A percentile compares a stretch with the other conserved stretches of the same genome.
Conservation (phyloP, 176 grass and related monocot species). For the Carex littledalei region DNA sequence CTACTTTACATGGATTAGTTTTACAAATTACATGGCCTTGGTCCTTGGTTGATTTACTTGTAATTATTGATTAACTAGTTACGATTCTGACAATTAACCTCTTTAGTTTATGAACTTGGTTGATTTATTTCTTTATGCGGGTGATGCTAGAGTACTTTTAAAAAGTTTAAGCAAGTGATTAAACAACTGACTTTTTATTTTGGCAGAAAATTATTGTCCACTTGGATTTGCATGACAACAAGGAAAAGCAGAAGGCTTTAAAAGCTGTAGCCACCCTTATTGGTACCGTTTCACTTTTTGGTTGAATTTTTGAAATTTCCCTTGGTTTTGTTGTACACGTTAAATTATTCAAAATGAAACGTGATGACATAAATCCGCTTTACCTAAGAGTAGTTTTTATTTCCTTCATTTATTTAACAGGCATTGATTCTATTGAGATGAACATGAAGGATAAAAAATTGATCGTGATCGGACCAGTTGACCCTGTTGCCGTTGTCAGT, state of each 20-base stretch:
- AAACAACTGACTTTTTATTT: neutral
- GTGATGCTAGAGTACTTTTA: neutral
- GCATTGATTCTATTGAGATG: slow-evolving; percentile 62
- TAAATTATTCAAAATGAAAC: neutral
- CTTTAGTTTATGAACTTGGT: neutral
- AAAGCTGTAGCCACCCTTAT: slow-evolving; percentile 54
- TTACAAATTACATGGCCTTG: neutral
- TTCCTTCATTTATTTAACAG: slow-evolving; percentile 20
- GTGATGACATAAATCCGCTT: neutral
- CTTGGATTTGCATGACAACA: slow-evolving; percentile 58
- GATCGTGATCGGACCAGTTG: slow-evolving; percentile 66
- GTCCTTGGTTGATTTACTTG: too few relatives aligned
- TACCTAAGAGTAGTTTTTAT: neutral
- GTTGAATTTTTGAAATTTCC: neutral
- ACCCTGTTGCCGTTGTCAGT: slow-evolving; percentile 67
- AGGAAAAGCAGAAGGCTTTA: slow-evolving; percentile 81
- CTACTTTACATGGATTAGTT: neutral
- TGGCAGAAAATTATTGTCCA: slow-evolving; percentile 81
- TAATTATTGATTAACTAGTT: neutral
- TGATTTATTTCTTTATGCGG: neutral
- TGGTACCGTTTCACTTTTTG: slow-evolving; percentile 14
- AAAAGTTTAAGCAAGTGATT: neutral
- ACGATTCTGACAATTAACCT: neutral
- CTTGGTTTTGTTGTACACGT: neutral
- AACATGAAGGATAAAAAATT: slow-evolving; percentile 68